Percentiles rank a stretch among this genome's conserved stretches.
Conservation (phyloP, 1,284 basidiomycete species). For the Ustilago tritici region DNA sequence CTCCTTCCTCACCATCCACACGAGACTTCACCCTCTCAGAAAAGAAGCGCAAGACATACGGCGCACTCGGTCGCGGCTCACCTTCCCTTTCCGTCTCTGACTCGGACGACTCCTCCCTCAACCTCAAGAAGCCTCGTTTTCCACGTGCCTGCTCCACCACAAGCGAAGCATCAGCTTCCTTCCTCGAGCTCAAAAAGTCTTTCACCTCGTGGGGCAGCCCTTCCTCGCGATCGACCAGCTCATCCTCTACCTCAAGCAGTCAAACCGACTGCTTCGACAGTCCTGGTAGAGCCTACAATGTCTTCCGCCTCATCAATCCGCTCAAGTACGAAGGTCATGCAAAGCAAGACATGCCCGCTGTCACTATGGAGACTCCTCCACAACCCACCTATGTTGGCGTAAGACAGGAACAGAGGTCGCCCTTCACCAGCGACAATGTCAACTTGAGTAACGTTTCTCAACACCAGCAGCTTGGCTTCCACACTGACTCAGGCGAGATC, state of each 20-base stretch:
- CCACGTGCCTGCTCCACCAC: slow-evolving; percentile 11
- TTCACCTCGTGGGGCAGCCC: slow-evolving; percentile 32
- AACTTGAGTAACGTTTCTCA: not conserved
- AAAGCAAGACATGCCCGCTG: slow-evolving; percentile 22
- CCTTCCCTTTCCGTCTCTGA: slow-evolving; percentile 6
- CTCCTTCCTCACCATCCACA: slow-evolving; percentile 5
- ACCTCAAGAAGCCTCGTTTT: slow-evolving; percentile 26
- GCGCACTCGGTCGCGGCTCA: slow-evolving; percentile 18
- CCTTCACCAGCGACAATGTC: slow-evolving; percentile 15
- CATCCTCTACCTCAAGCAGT: slow-evolving; percentile 26
- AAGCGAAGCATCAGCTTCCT: slow-evolving; percentile 19
- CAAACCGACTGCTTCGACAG: slow-evolving; percentile 23
- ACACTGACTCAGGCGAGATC: not conserved
- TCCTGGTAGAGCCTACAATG: slow-evolving; percentile 16
- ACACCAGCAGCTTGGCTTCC: not conserved
- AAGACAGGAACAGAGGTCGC: slow-evolving; percentile 6
- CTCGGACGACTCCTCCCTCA: slow-evolving; percentile 12
- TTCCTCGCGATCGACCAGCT: slow-evolving; percentile 28
- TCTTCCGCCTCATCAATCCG: slow-evolving; percentile 24
- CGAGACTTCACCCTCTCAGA: slow-evolving; percentile 17
- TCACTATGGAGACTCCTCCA: slow-evolving; percentile 25
- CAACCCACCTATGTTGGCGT: not conserved
- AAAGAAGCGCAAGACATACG: slow-evolving; percentile 40
- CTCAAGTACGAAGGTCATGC: slow-evolving; percentile 12
- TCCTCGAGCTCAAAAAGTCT: not conserved